Evolutionary conservation across 2,329 filamentous ascomycete genomes (phyloP).

Genomic region (Botryosphaeria dothidea): DNA sequence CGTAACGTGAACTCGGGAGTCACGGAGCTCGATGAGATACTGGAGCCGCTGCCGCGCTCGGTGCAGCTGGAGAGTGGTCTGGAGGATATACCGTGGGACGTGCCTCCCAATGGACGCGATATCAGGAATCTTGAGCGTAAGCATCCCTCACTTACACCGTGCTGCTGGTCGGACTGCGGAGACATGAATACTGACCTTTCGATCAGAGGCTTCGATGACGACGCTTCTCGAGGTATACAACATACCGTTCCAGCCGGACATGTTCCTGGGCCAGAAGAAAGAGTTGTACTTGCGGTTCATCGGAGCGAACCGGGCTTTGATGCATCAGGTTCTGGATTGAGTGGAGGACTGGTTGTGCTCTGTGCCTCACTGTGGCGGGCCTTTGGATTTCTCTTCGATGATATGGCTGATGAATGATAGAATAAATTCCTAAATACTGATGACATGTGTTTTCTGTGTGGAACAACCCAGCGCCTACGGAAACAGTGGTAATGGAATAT

Average conservation of each 20-base stretch:
- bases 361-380: too few relatives aligned
- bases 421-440: too few relatives aligned
- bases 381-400: too few relatives aligned
- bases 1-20: background rate
- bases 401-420: too few relatives aligned
- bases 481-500: too few relatives aligned
- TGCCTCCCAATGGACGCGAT: background rate
- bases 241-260: constrained; percentile 26
- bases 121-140: constrained; percentile 1
- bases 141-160: background rate
- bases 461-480: too few relatives aligned
- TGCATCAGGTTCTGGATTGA: constrained; percentile 29
- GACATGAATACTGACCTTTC: background rate
- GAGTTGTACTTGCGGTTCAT: constrained; percentile 29
- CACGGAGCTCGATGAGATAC: background rate
- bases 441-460: too few relatives aligned
- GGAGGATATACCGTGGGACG: background rate
- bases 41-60: background rate
- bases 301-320: constrained; percentile 28
- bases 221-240: constrained; percentile 26
- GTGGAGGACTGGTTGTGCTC: too few relatives aligned
- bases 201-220: background rate
- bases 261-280: constrained; percentile 31
- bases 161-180: background rate
- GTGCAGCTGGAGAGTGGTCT: background rate